These are phyloP conservation scores for Ailanthus altissimus DNA, from an alignment of 345 rosid species.

Conservation along the genomic window DNA sequence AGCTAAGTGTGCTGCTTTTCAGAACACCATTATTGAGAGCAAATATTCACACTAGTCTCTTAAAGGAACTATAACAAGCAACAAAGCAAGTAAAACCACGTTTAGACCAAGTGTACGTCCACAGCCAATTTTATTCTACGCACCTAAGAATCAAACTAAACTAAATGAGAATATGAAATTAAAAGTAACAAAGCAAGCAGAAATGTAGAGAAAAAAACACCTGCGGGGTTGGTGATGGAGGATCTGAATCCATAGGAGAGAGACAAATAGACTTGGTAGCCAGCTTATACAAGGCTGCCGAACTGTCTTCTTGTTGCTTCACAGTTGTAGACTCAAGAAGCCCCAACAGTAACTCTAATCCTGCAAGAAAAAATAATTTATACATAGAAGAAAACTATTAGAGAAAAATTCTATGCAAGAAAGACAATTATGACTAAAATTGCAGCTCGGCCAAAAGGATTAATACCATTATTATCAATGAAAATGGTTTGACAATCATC, in stretches of 20 bases:
- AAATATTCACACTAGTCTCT: background rate
- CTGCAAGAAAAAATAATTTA: slow-evolving; percentile 29
- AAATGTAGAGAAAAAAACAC: slow-evolving; percentile 27
- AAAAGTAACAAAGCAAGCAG: background rate
- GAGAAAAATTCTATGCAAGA: background rate
- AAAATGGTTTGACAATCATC: slow-evolving; percentile 55
- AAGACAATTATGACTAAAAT: background rate
- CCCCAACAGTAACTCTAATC: slow-evolving; percentile 54
- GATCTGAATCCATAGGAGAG: slow-evolving; percentile 58
- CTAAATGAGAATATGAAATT: background rate
- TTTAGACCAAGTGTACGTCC: background rate
- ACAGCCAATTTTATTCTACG: background rate
- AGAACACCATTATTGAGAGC: background rate
- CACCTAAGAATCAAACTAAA: background rate
- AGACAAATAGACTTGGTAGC: slow-evolving; percentile 52
- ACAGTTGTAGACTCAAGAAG: slow-evolving; percentile 54
- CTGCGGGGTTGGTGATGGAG: slow-evolving; percentile 63
- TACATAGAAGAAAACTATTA: slow-evolving; percentile 3
- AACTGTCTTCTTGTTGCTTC: slow-evolving; percentile 53
- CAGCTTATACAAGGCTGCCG: slow-evolving; percentile 58
- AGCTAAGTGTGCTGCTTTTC: background rate
- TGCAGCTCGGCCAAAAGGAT: background rate
- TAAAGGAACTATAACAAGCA: background rate
- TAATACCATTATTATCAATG: slow-evolving; percentile 61
- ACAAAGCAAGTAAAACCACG: background rate